Evolutionary conservation across 2,329 filamentous ascomycete species (phyloP).

Genomic region (Teratosphaeria viscida): DNA sequence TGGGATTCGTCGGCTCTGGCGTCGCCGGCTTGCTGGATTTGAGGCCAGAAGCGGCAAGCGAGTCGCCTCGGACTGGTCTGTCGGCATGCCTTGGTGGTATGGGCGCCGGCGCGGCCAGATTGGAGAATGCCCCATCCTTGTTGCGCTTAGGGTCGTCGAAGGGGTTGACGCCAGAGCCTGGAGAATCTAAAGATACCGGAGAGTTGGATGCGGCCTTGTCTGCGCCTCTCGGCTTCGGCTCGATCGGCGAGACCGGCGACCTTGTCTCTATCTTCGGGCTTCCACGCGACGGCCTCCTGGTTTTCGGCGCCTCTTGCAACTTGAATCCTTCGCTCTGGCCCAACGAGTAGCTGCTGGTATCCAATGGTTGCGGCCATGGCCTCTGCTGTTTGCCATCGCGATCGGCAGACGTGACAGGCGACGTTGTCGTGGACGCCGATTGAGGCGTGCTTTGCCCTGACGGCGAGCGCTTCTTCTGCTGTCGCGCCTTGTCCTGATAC

Average conservation of each 20-base stretch:
- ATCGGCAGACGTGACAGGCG: constrained; percentile 16
- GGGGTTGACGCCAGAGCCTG: constrained; percentile 28
- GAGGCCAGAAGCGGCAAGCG: constrained; percentile 33
- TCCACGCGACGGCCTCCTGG: constrained; percentile 41
- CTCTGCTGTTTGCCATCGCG: constrained; percentile 39
- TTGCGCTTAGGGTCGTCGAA: constrained; percentile 29
- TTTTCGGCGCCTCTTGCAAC: constrained; percentile 69
- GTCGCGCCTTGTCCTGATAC: constrained; percentile 73
- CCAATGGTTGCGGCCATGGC: constrained; percentile 17
- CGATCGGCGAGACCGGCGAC: constrained; percentile 30
- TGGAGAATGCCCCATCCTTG: constrained; percentile 11
- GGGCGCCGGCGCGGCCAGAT: constrained; percentile 7
- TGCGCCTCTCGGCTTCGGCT: constrained; percentile 20
- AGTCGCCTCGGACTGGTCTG: constrained; percentile 50
- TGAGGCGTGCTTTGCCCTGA: constrained; percentile 19
- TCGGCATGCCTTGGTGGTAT: constrained; percentile 30
- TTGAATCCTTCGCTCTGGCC: constrained; percentile 46
- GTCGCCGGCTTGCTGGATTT: constrained; percentile 13
- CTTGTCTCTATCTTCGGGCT: constrained; percentile 36
- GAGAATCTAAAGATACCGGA: constrained; percentile 28
- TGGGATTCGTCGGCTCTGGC: constrained; percentile 30
- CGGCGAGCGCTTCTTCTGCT: constrained; percentile 36
- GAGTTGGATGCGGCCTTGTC: constrained; percentile 27
- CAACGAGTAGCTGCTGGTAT: constrained; percentile 17
- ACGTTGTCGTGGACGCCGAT: constrained; percentile 15